Conservation (phyloP, 2,329 filamentous ascomycete genomes). For the Aspergillaceae sp. region DNA sequence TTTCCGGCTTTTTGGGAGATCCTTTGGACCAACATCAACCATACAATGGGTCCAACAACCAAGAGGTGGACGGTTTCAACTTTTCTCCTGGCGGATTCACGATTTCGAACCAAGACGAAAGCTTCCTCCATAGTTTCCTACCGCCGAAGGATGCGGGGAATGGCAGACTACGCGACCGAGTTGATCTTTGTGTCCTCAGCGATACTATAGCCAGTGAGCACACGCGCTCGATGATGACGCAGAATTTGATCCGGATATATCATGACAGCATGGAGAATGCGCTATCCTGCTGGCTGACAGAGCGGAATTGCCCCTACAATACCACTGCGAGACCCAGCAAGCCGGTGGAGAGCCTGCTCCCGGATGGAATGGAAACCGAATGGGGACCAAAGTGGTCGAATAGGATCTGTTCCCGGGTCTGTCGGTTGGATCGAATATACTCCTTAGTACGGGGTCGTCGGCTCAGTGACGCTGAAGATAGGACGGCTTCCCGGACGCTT, state of each 20-base stretch:
- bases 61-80: not conserved
- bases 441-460: slow-evolving; percentile 28
- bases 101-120: not conserved
- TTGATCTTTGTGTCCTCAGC: slow-evolving; percentile 3
- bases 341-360: slow-evolving; percentile 9
- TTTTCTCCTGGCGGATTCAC: not conserved
- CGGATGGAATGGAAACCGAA: slow-evolving; percentile 15
- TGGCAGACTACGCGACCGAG: not conserved
- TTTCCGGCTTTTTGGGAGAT: not conserved
- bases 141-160: slow-evolving; percentile 1
- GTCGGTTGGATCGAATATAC: slow-evolving; percentile 33
- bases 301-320: slow-evolving; percentile 38
- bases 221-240: slow-evolving; percentile 29
- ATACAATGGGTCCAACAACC: not conserved
- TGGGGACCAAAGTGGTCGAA: slow-evolving; percentile 35
- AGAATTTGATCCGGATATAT: slow-evolving; percentile 36
- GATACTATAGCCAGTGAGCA: slow-evolving; percentile 25
- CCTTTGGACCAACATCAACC: not conserved
- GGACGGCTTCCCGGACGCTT: slow-evolving; percentile 31
- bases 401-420: slow-evolving; percentile 37
- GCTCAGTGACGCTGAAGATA: slow-evolving; percentile 30
- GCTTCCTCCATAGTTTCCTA: not conserved
- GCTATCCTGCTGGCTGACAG: slow-evolving; percentile 37
- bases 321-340: slow-evolving; percentile 1
- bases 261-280: slow-evolving; percentile 39